A percentile compares a stretch with the other conserved stretches of the same genome.
Evolutionary conservation across 2,329 filamentous ascomycete species (phyloP).

Genomic region (Apiospora arundinis): DNA sequence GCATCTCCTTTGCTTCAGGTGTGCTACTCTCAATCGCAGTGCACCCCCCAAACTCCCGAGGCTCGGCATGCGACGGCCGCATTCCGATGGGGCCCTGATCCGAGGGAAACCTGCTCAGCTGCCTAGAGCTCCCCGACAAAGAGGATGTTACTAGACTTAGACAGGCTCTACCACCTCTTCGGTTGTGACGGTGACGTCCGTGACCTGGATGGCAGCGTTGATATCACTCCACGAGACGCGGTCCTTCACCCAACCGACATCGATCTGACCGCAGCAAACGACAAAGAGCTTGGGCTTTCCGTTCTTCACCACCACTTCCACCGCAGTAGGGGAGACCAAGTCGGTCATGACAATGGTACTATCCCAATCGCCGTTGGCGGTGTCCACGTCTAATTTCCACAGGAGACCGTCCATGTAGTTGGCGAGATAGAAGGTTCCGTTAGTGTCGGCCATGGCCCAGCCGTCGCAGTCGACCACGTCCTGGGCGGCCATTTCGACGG

Average conservation of each 20-base stretch:
- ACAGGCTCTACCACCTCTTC: constrained; percentile 20
- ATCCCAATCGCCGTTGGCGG: constrained; percentile 22
- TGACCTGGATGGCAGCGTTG: constrained; percentile 34
- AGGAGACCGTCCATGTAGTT: constrained; percentile 29
- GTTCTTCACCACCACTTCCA: constrained; percentile 31
- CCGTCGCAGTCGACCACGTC: constrained; percentile 40
- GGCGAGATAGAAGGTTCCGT: constrained; percentile 35
- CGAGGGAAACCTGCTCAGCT: not conserved
- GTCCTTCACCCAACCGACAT: constrained; percentile 38
- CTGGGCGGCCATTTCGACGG: constrained; percentile 32
- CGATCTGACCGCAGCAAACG: constrained; percentile 40
- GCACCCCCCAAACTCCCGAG: not conserved
- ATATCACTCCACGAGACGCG: constrained; percentile 37
- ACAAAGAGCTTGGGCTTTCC: constrained; percentile 35
- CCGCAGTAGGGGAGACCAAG: constrained; percentile 38
- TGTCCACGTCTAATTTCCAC: constrained; percentile 29
- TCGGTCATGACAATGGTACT: constrained; percentile 32
- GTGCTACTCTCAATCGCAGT: not conserved
- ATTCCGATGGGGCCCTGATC: not conserved
- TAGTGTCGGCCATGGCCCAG: constrained; percentile 33
- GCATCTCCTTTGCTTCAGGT: too few relatives aligned
- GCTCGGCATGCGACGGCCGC: not conserved
- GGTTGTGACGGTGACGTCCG: constrained; percentile 28
- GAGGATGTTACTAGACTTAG: not conserved
- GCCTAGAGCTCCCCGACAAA: not conserved